Evolutionary conservation across 2,329 filamentous ascomycete species (phyloP), one percentile per base, ranked within the genome.

Genomic region (Trichophyton simii): DNA sequence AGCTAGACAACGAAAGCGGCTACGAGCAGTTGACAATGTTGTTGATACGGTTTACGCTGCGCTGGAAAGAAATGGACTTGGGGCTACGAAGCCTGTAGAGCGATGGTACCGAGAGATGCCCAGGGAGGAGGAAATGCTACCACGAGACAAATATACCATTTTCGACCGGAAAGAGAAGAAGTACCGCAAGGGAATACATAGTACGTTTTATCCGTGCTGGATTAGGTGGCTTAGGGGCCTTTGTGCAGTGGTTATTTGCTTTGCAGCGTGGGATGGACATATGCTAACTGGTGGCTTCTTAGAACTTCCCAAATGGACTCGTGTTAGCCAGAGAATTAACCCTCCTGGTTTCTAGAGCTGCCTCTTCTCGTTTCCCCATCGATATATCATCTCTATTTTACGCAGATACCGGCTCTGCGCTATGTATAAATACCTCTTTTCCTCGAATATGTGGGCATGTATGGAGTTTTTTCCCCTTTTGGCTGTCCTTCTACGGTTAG

Each of bases 41-140:
- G 85, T 99, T 63, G 84, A 87, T 62, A 91, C 89, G 15, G 77
- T 99, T 65, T 88, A 90, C 71, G 82, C 79, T 52, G 91, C 92
- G 18, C 82, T 97, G 60, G 80, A 83, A 59, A 88, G 86, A 74
- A 80, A 87, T 72, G 86, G 88, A 62, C 80, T 85, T 70, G 83
- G 85, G 63, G 82, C 85, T 55, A 79, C 83, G 61, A 90, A 90
- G 77, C 82, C 89, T 60, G 80, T 99, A 63, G 87, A 95, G 74
- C 79, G 86, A 71, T 99, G 94, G 94, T 96, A 94, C 80, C 81
- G 82, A 42, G 90, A 96, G 76, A 99, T 99, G 94, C 94, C 94
- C 22, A 88, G 85, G 28, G 94, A 99, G 81, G 82, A 85, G 70
- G 91, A 97, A 80, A 99, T 99, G 94, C 73, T 95, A 73, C 87